phyloP scores from a whole-genome alignment of 2,329 filamentous ascomycete species.

The Aspergillus brasiliensis region DNA sequence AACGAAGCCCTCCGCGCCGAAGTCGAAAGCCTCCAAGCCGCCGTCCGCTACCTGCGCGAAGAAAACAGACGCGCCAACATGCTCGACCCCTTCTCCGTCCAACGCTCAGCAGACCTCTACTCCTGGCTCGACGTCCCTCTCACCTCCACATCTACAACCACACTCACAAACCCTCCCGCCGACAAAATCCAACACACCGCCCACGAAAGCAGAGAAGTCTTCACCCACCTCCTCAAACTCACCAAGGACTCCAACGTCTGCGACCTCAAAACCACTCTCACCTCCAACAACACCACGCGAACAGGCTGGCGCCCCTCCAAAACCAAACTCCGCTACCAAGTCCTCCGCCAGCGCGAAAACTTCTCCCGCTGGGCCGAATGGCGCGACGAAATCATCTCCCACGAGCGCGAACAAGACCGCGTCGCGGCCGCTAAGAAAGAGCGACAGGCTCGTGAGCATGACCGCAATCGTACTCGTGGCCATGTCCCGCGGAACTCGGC shows the following conservation, averaged over 20 bases:
- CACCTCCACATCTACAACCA: slow-evolving; percentile 24
- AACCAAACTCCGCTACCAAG: slow-evolving; percentile 46
- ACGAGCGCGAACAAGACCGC: slow-evolving; percentile 41
- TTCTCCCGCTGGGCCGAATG: slow-evolving; percentile 51
- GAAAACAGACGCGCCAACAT: slow-evolving; percentile 47
- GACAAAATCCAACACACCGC: slow-evolving; percentile 40
- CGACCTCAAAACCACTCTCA: slow-evolving; percentile 41
- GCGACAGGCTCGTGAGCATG: slow-evolving; percentile 30
- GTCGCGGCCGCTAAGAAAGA: slow-evolving; percentile 37
- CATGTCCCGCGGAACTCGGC: slow-evolving; percentile 29
- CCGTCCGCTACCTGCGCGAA: slow-evolving; percentile 48
- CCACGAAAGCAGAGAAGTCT: slow-evolving; percentile 46
- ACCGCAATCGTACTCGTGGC: slow-evolving; percentile 30
- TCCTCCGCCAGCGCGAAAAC: slow-evolving; percentile 48
- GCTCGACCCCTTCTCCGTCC: slow-evolving; percentile 46
- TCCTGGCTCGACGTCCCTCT: slow-evolving; percentile 49
- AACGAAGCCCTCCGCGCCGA: slow-evolving; percentile 47
- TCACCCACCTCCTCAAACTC: slow-evolving; percentile 45
- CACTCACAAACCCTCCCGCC: not conserved
- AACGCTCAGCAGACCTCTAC: slow-evolving; percentile 43
- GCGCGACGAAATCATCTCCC: slow-evolving; percentile 43
- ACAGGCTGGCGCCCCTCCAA: slow-evolving; percentile 46
- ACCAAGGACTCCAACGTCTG: slow-evolving; percentile 45
- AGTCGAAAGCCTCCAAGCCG: slow-evolving; percentile 47
- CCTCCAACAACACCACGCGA: slow-evolving; percentile 28